Evolutionary conservation across 2,329 filamentous ascomycete species (phyloP), one percentile per base, ranked within the genome.

Genomic region (Ophiostoma novo-ulmi): DNA sequence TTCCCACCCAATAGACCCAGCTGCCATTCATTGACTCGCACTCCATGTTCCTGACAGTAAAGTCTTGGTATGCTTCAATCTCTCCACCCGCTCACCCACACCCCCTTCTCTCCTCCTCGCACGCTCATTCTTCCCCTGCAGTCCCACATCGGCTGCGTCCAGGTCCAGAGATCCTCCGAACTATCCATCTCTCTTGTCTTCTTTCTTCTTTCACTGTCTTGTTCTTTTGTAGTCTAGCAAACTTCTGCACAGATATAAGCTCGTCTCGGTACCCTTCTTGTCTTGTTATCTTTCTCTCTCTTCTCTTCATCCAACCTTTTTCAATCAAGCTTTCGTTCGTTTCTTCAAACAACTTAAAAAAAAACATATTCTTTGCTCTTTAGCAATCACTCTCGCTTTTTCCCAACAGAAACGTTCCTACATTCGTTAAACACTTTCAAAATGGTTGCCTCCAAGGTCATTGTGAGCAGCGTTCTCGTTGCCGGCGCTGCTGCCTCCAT

Each of bases 381-480:
- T 17, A 22, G 48, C 63, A 41, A 11, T 17, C 44, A 69, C 66
- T 14, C 52, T 64, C 67, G 69, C 61, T 66, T 68, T 41, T 55
- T 11, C 5, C 20, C 20, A 48, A 14, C 39, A 64, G n/a, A 44
- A 38, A 36, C 58, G 22, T 41, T 31, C 14, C 10, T 26, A 26
- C 52, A 31, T 13, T 44, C 8, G 17, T 22, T 35, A 17, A 44
- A n/a, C 48, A 64, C 48, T 3, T 31, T 63, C 48, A 74, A 67
- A 58, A 75, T 75, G 74, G 70, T 74, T 68, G 44, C 73, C 35
- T 39, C 69, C 61, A 70, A 69, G 55, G 14, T 72, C 55, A 5
- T 75, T 38, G 7, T 73, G 38, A 58, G 68, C 68, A 38, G 64
- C 55, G 48, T 70, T 17, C 39, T 74, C 22, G 69, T 52, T 13